Conservation (phyloP, 805 yeast species). For the Lachancea fermentati region DNA sequence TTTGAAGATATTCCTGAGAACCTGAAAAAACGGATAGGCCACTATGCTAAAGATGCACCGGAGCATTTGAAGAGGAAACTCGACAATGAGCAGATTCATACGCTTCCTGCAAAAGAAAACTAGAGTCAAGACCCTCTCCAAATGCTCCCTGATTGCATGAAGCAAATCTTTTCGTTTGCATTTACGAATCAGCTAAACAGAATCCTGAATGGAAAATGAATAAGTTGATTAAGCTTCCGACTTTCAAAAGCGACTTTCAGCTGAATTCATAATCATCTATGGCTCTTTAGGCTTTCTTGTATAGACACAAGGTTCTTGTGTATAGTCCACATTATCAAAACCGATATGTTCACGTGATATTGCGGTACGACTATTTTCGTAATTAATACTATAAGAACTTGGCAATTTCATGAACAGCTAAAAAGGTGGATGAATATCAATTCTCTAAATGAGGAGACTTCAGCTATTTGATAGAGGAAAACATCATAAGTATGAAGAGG, state of each 20-base stretch:
- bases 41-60: conserved; percentile 66
- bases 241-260: too few species aligned
- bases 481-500: conserved; percentile 11
- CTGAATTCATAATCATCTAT: too few species aligned
- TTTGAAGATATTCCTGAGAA: conserved; percentile 36
- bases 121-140: not conserved
- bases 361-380: not conserved
- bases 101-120: conserved; percentile 10
- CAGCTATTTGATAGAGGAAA: conserved; percentile 39
- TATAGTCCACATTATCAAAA: too few species aligned
- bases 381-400: not conserved
- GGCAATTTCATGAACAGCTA: too few species aligned
- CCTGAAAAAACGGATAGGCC: conserved; percentile 42
- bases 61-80: conserved; percentile 27
- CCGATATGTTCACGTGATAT: not conserved
- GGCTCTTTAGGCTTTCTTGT: too few species aligned
- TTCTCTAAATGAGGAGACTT: conserved; percentile 33
- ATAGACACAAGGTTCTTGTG: too few species aligned
- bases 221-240: too few species aligned
- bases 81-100: conserved; percentile 17
- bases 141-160: too few species aligned
- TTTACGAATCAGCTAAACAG: too few species aligned
- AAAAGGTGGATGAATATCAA: too few species aligned
- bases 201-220: too few species aligned
- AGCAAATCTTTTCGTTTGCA: too few species aligned